These are phyloP conservation scores for Trametes pubescens DNA, from an alignment of 1,284 basidiomycete species.

Conservation along the genomic window DNA sequence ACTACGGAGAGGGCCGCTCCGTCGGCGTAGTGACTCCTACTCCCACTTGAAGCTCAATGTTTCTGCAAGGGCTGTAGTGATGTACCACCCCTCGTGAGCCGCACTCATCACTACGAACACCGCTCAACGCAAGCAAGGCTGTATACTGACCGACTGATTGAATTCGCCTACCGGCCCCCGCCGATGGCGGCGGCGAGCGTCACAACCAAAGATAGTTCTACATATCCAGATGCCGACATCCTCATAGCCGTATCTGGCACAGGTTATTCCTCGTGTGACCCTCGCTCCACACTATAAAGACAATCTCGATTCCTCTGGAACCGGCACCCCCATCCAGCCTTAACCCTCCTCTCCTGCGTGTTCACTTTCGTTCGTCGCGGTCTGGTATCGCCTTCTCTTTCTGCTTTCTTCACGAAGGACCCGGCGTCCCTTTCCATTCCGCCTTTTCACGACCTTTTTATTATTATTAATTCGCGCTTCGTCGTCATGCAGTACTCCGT, in stretches of 20 bases:
- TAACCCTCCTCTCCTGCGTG: not conserved
- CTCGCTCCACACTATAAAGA: not conserved
- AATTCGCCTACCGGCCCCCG: not conserved
- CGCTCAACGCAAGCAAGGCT: not conserved
- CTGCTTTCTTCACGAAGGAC: conserved; percentile 28
- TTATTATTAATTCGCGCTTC: not conserved
- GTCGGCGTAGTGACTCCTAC: no score
- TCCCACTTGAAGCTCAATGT: no score
- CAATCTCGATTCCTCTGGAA: not conserved
- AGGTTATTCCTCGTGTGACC: not conserved
- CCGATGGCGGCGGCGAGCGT: not conserved
- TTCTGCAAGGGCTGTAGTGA: not conserved
- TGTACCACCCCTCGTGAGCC: not conserved
- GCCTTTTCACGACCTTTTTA: conserved; percentile 10
- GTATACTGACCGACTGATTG: not conserved
- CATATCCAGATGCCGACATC: not conserved
- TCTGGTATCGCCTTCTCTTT: conserved; percentile 35
- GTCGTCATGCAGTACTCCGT: conserved; percentile 39
- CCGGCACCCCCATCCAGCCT: conserved; percentile 12
- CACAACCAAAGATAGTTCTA: not conserved
- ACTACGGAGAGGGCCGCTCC: no score
- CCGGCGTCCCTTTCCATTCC: conserved; percentile 31
- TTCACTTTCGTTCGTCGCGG: conserved; percentile 23
- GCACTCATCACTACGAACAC: not conserved
- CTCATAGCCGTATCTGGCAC: not conserved